Base-by-base conservation (phyloP, 2,329 filamentous ascomycete species). In the Chaetomium sp. region DNA sequence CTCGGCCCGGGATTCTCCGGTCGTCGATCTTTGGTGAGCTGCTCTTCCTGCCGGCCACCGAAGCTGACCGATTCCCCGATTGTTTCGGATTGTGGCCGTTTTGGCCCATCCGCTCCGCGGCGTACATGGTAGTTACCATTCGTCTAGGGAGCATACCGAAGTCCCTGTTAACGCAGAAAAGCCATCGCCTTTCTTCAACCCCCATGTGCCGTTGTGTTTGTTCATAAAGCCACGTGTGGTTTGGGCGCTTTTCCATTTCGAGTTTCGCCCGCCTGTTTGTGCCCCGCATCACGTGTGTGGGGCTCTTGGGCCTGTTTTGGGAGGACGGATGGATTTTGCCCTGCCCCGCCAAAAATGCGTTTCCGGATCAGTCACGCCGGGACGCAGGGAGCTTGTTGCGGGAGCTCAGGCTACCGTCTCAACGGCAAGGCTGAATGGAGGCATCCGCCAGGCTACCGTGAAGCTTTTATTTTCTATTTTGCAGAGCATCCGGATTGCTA, bases 331-430 rank as follows among this genome's bases (percentile, higher is more conserved):
- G 40, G 4, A 11, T 12, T n/a, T 27, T 32, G 36, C 8, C 1
- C 27, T 34, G 42, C 53, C 50, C 53, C 53, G 38, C 56, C 46
- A 53, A 34, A 32, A 2, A 14, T 6, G 6, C 6, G 27, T 33
- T 33, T 12, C 54, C 49, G 45, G 19, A 49, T 49, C 54, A 56
- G 54, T 52, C 52, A 50, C 53, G 49, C 56, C 43, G 53, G 41
- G 34, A n/a, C 34, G 32, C 14, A 8, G 4, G 49, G 36, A 46
- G 36, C 5, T n/a, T 33, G 36, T 34, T 42, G 12, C 35, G 27
- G 32, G 5, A 51, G 38, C 35, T 41, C 27, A n/a, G 10, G 19
- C 37, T 4, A 7, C 44, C 32, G 19, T 11, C 44, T 47, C 6
- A 8, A 3, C 6, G n/a, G 45, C 33, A 37, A 49, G 32, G 32